Conservation (phyloP, 2,329 filamentous ascomycete genomes). For the Fusarium sulawesiense region DNA sequence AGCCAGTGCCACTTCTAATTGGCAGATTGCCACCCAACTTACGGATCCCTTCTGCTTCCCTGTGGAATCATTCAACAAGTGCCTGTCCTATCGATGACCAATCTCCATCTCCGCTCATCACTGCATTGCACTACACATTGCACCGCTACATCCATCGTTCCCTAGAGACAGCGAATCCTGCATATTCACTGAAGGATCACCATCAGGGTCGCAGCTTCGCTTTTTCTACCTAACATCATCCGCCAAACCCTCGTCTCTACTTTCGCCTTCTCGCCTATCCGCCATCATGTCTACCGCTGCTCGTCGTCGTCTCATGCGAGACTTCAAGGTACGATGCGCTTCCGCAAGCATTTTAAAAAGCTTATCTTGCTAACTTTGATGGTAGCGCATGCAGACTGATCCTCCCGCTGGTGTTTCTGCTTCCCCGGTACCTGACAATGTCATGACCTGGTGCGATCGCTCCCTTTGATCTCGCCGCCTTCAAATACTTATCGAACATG, state of each 20-base stretch:
- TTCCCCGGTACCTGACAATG: constrained; percentile 94
- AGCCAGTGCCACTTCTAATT: constrained; percentile 32
- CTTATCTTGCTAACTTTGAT: constrained; percentile 19
- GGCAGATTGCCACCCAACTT: constrained; percentile 28
- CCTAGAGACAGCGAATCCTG: constrained; percentile 19
- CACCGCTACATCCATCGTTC: constrained; percentile 27
- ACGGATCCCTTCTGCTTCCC: constrained; percentile 20
- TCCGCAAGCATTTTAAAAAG: background rate
- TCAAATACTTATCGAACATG: constrained; percentile 33
- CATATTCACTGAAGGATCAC: background rate
- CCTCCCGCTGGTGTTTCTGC: constrained; percentile 96
- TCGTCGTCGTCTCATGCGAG: constrained; percentile 95
- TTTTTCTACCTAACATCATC: constrained; percentile 1
- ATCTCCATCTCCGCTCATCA: constrained; percentile 41
- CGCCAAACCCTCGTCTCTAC: constrained; percentile 1
- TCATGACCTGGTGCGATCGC: constrained; percentile 88
- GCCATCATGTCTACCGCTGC: constrained; percentile 84
- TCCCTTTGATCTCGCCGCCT: constrained; percentile 10
- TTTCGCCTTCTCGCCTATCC: constrained; percentile 17
- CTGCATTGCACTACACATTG: constrained; percentile 18
- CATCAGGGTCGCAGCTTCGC: background rate
- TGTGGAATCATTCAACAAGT: constrained; percentile 28
- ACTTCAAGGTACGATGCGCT: constrained; percentile 86
- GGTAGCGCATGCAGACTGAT: constrained; percentile 97
- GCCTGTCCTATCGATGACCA: constrained; percentile 40